Evolutionary conservation across 495 filamentous ascomycete species (phyloP).

Genomic region (Aspergillus steynii): DNA sequence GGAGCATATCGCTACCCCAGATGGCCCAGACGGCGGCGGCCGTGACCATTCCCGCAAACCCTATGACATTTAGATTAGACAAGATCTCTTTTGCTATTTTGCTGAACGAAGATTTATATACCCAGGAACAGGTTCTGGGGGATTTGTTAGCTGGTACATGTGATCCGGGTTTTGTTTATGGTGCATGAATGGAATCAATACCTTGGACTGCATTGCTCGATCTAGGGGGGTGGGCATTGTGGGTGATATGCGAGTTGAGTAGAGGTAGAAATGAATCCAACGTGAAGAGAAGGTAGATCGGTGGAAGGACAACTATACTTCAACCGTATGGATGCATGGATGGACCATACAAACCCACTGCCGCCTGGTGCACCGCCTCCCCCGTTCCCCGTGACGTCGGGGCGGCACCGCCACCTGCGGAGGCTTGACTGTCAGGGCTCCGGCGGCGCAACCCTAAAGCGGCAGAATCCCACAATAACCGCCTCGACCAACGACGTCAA

Average conservation of each 20-base stretch:
- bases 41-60: slow-evolving; percentile 79
- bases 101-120: slow-evolving; percentile 28
- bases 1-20: slow-evolving; percentile 80
- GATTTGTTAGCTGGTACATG: slow-evolving; percentile 13
- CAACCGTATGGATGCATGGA: background rate
- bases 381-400: no score
- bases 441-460: slow-evolving; percentile 14
- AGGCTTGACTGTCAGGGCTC: slow-evolving; percentile 14
- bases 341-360: background rate
- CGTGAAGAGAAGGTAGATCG: no score
- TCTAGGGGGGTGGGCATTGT: slow-evolving; percentile 72
- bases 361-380: slow-evolving; percentile 12
- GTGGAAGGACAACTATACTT: background rate
- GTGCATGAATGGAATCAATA: slow-evolving; percentile 24
- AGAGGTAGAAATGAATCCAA: background rate
- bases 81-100: slow-evolving; percentile 5
- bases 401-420: background rate
- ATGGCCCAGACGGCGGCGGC: slow-evolving; percentile 83
- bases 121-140: slow-evolving; percentile 58
- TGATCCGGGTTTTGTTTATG: background rate
- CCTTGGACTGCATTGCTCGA: slow-evolving; percentile 75
- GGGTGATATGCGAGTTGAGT: background rate
- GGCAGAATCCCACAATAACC: slow-evolving; percentile 19
- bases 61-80: slow-evolving; percentile 27
- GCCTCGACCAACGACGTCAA: slow-evolving; percentile 19